Percentiles rank a stretch among this genome's conserved stretches.
Evolutionary conservation across 495 filamentous ascomycete genomes (phyloP).

Genomic region (Aspergillus hancockii): DNA sequence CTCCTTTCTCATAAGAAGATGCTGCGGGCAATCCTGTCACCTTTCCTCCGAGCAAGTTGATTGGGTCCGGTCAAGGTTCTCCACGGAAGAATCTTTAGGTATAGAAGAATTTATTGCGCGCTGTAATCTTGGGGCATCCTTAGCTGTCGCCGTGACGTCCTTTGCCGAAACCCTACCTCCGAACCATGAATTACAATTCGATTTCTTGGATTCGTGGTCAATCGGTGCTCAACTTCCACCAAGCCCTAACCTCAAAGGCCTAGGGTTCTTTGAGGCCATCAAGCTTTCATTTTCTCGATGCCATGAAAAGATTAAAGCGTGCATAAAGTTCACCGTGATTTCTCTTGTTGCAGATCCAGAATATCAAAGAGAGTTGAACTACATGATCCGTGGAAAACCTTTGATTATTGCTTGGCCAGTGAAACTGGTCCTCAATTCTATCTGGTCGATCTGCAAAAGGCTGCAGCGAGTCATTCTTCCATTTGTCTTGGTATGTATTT

Average conservation of each 20-base stretch:
- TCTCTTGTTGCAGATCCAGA: conserved; percentile 58
- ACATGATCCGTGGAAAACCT: conserved; percentile 37
- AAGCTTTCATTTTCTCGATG: conserved; percentile 42
- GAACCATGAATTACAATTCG: conserved; percentile 28
- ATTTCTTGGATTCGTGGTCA: conserved; percentile 29
- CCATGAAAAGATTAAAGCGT: conserved; percentile 33
- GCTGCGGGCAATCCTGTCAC: conserved; percentile 32
- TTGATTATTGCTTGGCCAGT: conserved; percentile 38
- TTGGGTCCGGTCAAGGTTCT: conserved; percentile 40
- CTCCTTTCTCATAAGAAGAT: conserved; percentile 35
- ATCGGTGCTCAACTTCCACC: conserved; percentile 30
- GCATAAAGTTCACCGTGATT: conserved; percentile 56
- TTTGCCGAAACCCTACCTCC: conserved; percentile 36
- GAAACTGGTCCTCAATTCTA: conserved; percentile 40
- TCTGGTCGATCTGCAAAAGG: conserved; percentile 51
- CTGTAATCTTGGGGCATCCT: conserved; percentile 42
- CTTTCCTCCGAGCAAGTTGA: conserved; percentile 28
- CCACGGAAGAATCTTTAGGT: conserved; percentile 35
- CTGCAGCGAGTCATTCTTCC: conserved; percentile 46
- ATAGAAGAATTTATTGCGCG: conserved; percentile 40
- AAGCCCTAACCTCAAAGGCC: conserved; percentile 25
- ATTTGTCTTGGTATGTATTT: conserved; percentile 38
- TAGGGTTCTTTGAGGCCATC: conserved; percentile 33
- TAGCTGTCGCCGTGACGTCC: conserved; percentile 37
- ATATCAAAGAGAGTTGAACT: conserved; percentile 58